Base-by-base conservation (phyloP, 768 basidiomycete species). In the Xanthoconium purpureum region DNA sequence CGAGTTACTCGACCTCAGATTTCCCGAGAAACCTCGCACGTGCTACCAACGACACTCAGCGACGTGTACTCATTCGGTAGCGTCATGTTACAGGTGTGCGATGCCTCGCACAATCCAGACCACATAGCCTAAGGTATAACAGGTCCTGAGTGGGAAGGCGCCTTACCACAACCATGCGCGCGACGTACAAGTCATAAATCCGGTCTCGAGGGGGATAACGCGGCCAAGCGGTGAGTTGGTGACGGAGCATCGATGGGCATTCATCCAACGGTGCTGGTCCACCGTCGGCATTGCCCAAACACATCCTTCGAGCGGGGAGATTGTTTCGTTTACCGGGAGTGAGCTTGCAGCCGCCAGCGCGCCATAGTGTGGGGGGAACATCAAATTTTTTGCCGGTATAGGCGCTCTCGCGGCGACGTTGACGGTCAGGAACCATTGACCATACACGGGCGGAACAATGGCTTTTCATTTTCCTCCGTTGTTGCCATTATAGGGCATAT, bases 231-330 rank as follows among this genome's bases (percentile, higher is more conserved):
- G 1, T 24, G 14, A 10, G 14, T 14, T 47, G 20, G 39, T 64
- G 30, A 50, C 30, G 2, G 59, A 53, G 6, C 6, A 10, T 38
- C 49, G 52, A 36, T 63, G 62, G 63, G 11, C 11, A 20, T 64
- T 64, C 18, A 53, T 64, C 14, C 50, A 57, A 33, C 38, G 32
- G 2, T 64, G 59, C 18, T 64, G 63, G 63, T 65, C 58, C 13
- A 71, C 71, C 36, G 67, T 67, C n/a, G 52, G 57, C 66, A 4
- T 17, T 58, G 59, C 17, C 58, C 62, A 8, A 32, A 9, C 39
- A 15, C 65, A 76, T 29, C 76, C 76, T n/a, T 62, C 63, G n/a
- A 57, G 62, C 17, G 56, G 53, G 8, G 71, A 73, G 44, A 70
- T 76, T 9, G 47, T 64, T 1, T 2, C 46, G 1, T 63, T 63